Percentiles rank a stretch among this genome's conserved stretches.
These are phyloP conservation scores for Candida maris DNA, from an alignment of 805 yeast genomes.

Conservation along the genomic window DNA sequence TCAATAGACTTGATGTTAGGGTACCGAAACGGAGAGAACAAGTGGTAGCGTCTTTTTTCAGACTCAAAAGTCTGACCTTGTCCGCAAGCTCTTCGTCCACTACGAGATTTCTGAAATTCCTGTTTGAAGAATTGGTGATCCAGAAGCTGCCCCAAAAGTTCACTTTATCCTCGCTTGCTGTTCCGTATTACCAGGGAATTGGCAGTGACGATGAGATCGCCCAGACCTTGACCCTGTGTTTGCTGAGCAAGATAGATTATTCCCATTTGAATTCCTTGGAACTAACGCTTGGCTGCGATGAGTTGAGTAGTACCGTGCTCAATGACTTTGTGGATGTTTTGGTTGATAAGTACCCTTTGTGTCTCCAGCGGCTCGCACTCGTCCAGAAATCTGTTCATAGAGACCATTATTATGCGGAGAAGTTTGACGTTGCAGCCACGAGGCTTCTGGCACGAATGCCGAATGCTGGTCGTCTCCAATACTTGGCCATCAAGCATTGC, in stretches of 20 bases:
- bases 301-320: constrained; percentile 43
- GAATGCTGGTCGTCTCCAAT: constrained; percentile 31
- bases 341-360: constrained; percentile 24
- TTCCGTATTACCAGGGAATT: constrained; percentile 45
- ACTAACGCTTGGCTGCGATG: constrained; percentile 52
- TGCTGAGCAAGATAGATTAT: constrained; percentile 31
- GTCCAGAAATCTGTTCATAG: constrained; percentile 31
- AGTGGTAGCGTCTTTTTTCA: constrained; percentile 3
- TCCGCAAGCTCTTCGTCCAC: constrained; percentile 24
- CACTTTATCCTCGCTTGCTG: constrained; percentile 32
- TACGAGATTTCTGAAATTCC: constrained; percentile 31
- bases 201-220: constrained; percentile 37
- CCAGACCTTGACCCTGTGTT: constrained; percentile 28
- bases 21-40: not conserved
- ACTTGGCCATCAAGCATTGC: constrained; percentile 51
- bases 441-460: constrained; percentile 38
- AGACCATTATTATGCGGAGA: constrained; percentile 47
- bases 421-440: constrained; percentile 50
- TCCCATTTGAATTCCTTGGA: constrained; percentile 40
- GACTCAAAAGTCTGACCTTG: constrained; percentile 11
- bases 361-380: constrained; percentile 36
- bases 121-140: constrained; percentile 15
- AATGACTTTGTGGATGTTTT: constrained; percentile 35
- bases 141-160: constrained; percentile 2
- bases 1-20: constrained; percentile 3